These are phyloP conservation scores for Trametes cubensis DNA, from an alignment of 768 basidiomycete species.

Conservation along the genomic window DNA sequence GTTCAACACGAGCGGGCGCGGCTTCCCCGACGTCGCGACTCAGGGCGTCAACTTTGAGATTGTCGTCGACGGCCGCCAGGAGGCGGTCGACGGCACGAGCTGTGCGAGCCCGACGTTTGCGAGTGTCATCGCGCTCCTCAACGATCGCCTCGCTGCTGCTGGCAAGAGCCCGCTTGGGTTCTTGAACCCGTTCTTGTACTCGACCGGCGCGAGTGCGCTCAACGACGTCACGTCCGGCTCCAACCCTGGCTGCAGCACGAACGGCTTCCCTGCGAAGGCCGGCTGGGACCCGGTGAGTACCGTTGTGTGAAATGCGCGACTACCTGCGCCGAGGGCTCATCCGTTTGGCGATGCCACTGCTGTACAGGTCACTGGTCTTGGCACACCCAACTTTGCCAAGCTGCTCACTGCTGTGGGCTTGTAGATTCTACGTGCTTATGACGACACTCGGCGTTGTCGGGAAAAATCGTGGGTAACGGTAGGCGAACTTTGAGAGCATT, in stretches of 20 bases:
- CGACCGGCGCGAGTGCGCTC: constrained; percentile 29
- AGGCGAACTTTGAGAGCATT: too few relatives aligned
- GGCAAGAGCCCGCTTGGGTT: constrained; percentile 40
- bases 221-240: constrained; percentile 32
- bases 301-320: background rate
- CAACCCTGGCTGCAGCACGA: constrained; percentile 40
- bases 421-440: background rate
- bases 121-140: constrained; percentile 59
- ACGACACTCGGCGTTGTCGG: too few relatives aligned
- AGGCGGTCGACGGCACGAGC: constrained; percentile 59
- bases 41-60: constrained; percentile 54
- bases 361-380: constrained; percentile 36
- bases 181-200: constrained; percentile 41
- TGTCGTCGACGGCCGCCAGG: constrained; percentile 40
- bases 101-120: constrained; percentile 66
- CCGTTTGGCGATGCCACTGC: background rate
- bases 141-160: constrained; percentile 36
- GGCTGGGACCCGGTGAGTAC: constrained; percentile 36
- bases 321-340: background rate
- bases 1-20: constrained; percentile 53
- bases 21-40: constrained; percentile 66
- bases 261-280: constrained; percentile 36
- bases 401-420: constrained; percentile 29
- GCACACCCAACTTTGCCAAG: constrained; percentile 37
- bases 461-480: too few relatives aligned